Conservation (phyloP, 2,329 filamentous ascomycete species). For the Fusarium burgessii region DNA sequence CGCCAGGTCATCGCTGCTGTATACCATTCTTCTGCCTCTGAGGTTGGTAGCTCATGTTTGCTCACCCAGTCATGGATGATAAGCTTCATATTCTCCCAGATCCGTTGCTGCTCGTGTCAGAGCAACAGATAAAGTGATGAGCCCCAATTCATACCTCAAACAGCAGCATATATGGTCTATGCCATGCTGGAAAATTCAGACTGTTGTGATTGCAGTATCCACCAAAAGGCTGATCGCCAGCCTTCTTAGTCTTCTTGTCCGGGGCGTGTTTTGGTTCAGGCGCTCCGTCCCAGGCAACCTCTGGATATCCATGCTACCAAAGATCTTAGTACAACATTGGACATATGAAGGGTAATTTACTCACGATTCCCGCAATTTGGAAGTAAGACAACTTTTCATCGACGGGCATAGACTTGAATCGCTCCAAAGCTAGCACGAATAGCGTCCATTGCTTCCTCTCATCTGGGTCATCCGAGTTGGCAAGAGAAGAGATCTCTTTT, state of each 20-base stretch:
- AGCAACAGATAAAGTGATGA: rapidly evolving
- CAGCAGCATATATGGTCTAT: constrained; percentile 21
- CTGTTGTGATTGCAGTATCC: constrained; percentile 28
- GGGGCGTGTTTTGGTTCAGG: not conserved
- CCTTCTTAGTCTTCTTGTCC: rapidly evolving
- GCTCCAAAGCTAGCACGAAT: constrained; percentile 11
- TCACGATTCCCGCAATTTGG: constrained; percentile 24
- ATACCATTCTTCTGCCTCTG: not conserved
- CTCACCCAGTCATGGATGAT: not conserved
- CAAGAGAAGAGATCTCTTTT: constrained; percentile 1
- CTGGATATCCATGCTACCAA: constrained; percentile 21
- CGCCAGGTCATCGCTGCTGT: not conserved
- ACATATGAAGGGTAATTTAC: not conserved
- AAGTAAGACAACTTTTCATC: constrained; percentile 10
- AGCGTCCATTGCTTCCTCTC: constrained; percentile 16
- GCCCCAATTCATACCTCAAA: constrained; percentile 9
- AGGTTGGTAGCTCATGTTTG: rapidly evolving
- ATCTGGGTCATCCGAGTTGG: not conserved
- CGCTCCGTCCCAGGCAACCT: constrained; percentile 8
- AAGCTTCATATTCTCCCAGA: not conserved
- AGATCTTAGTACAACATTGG: not conserved
- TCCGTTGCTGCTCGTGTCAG: constrained; percentile 13
- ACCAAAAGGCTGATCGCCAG: constrained; percentile 12
- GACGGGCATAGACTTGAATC: constrained; percentile 6
- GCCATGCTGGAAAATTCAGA: constrained; percentile 29